Evolutionary conservation across 2,329 filamentous ascomycete species (phyloP).

Genomic region (Neophaeococcomyces aloes): DNA sequence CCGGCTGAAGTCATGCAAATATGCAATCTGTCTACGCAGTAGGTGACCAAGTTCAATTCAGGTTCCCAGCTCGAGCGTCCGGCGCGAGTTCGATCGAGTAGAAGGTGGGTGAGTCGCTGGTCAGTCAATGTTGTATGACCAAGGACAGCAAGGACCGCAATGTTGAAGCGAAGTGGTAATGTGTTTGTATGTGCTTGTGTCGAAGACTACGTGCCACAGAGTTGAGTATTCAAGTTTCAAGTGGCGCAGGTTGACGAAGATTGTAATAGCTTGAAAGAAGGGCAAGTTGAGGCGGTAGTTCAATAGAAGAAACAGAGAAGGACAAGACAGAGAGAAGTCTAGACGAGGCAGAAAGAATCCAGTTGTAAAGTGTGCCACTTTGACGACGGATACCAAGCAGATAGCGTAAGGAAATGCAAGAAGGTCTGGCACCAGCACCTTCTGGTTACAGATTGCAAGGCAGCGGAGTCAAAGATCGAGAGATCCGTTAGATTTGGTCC

Average conservation of each 20-base stretch:
- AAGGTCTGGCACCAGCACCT: not conserved
- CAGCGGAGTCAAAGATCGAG: constrained; percentile 21
- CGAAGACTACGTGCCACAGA: too few species aligned
- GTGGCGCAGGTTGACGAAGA: not conserved
- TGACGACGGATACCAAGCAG: not conserved
- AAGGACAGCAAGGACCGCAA: not conserved
- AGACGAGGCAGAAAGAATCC: constrained; percentile 4
- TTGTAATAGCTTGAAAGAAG: constrained; percentile 2
- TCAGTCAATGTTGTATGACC: not conserved
- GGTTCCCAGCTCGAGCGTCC: constrained; percentile 6
- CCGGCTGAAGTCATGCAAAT: not conserved
- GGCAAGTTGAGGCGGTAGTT: constrained; percentile 5
- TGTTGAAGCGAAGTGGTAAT: not conserved
- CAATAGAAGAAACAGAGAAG: constrained; percentile 3
- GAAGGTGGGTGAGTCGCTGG: not conserved
- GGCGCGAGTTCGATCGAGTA: constrained; percentile 1
- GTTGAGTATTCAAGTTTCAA: not conserved
- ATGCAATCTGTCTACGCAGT: not conserved
- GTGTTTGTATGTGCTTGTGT: not conserved
- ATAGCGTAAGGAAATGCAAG: not conserved
- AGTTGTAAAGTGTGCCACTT: not conserved
- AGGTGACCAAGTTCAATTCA: not conserved
- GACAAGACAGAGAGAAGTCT: constrained; percentile 2
- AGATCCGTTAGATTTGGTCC: constrained; percentile 11
- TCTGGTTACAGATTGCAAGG: constrained; percentile 6